Base-by-base conservation (phyloP, 768 basidiomycete genomes). In the Xerocomellus intermedius region DNA sequence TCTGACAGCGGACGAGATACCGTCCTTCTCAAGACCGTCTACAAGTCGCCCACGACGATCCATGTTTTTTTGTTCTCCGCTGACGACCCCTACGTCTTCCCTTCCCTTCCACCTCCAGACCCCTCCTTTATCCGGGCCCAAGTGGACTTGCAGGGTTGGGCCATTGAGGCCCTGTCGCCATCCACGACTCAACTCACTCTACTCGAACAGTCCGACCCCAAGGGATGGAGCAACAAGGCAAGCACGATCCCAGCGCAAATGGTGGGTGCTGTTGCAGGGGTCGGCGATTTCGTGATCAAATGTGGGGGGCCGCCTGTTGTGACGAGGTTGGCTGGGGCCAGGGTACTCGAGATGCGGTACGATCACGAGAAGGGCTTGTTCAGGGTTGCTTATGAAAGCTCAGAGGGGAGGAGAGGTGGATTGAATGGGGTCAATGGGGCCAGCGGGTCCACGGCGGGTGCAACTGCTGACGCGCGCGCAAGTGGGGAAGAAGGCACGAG, bases 61-160 rank as follows among this genome's bases (percentile, higher is more conserved):
- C 97, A 99, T 60, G 85, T 98, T 19, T 98, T 98, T 70, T 86
- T 89, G 2, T 97, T 97, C 73, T 97, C 95, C 4, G 90, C 86
- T 0, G 94, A 98, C 60, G 93, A 98, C 61, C 82, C 82, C 48
- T 84, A 89, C 52, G 79, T 97, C 14, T 97, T 98, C 71, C 87
- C 92, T 0, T 80, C 77, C 57, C 81, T 83, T 58, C 91, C 81
- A 43, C 76, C 76, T 12, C 76, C 73, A 1, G 91, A 90, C 46
- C 85, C 89, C 0, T 88, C 82, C 60, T 81, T 89, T 47, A 96
- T 97, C 57, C 88, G 95, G 8, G 92, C 91, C 0, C 95, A 98
- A 69, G 87, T 96, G n/a, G 94, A 97, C 68, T 77, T 99, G n/a
- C 94, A 94, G 74, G 97, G 96, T 44, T 98, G 95, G 91, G 91